These are phyloP conservation scores for Escovopsis sp. DNA, from an alignment of 2,329 filamentous ascomycete genomes.

Conservation along the genomic window DNA sequence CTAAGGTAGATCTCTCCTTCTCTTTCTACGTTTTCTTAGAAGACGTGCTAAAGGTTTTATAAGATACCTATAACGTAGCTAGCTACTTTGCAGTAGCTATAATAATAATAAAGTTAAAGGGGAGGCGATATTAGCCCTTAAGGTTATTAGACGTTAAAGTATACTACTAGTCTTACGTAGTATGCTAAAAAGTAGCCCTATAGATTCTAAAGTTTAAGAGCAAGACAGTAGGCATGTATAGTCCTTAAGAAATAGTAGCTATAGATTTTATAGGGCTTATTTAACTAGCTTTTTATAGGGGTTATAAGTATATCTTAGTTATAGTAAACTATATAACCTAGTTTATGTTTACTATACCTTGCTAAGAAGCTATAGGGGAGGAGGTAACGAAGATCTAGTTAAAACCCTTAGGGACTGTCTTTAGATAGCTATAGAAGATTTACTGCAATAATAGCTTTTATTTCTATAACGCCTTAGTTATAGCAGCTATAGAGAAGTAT, in stretches of 20 bases:
- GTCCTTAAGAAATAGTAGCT: background rate
- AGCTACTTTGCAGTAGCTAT: background rate
- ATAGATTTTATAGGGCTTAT: too few relatives aligned
- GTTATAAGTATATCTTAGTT: background rate
- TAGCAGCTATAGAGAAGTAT: background rate
- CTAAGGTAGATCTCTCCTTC: background rate
- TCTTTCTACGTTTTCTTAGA: background rate
- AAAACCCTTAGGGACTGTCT: background rate
- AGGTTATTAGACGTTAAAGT: background rate
- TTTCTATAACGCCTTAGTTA: background rate
- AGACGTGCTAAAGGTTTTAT: background rate
- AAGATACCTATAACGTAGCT: background rate
- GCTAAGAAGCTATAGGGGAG: background rate
- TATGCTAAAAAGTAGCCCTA: background rate
- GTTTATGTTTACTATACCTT: background rate
- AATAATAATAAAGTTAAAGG: background rate
- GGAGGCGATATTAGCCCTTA: too few relatives aligned
- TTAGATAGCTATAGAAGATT: background rate
- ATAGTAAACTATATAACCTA: background rate
- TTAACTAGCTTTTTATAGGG: background rate
- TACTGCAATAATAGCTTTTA: background rate
- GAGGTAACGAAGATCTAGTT: background rate
- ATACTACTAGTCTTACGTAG: background rate
- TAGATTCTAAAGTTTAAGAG: background rate
- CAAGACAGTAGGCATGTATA: background rate